Base-by-base conservation (phyloP, 305 asterid genomes). In the Fraxinus sp. region DNA sequence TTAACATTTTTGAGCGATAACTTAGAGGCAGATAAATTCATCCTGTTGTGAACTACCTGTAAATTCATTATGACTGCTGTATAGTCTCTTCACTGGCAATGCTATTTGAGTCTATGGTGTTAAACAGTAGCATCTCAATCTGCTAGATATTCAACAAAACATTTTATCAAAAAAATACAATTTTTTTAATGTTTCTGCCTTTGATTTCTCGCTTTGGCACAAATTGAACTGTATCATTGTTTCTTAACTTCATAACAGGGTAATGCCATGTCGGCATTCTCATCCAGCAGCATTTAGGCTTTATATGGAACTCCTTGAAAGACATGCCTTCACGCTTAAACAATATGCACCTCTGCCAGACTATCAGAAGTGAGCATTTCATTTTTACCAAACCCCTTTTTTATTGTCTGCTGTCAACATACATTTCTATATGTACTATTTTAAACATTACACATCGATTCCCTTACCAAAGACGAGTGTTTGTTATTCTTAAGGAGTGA, bases 261-360 rank as follows among this genome's bases (percentile, higher is more conserved):
- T 92, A 57, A 93, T 93, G 83, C 97, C 96, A 68, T 85, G 84
- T 80, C 89, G 99, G 18, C 88, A 57, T 43, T 87, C 92, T 46
- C 87, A 87, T 85, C 98, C 98, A 68, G 97, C 96, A 39, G 97
- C 99, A 35, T 96, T 87, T 90, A 90, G 99, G 87, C 91, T 96
- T 30, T 95, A 93, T 81, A 85, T 96, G 98, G 99, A 96, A 82
- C 98, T 96, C 85, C 89, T 93, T 62, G 93, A 90, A 85, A 84
- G 90, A 36, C 93, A 94, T 59, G 88, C 91, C 74, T 95, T 96
- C 89, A 80, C 83, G 10, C 90, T 91, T 79, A 91, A 93, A 88
- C 90, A 88, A 80, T 83, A 86, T 85, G 81, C 91, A 55, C 82
- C 84, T 77, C 76, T 94, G 85, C 94, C 93, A 41, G 88, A 90